Base-by-base conservation (phyloP, 2,329 filamentous ascomycete genomes). In the Phialophora tarda region DNA sequence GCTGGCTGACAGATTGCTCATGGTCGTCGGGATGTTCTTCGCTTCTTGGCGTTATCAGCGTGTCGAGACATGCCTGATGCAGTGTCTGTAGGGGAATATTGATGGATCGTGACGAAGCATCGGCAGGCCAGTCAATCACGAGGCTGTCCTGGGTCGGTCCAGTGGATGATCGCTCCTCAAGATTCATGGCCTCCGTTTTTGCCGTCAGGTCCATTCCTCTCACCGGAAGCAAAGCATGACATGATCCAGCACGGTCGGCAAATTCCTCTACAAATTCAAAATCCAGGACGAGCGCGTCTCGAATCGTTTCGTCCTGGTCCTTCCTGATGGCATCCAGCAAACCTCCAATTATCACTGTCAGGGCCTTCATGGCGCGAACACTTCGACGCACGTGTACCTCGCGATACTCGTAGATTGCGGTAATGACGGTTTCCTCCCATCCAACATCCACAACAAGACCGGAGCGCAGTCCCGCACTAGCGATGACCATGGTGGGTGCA, bases 401-500 rank as follows among this genome's bases (percentile, higher is more conserved):
- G 62, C 91, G 89, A 76, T 93, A 97, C 78, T 99, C 95, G 75
- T 93, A 98, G 6, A 98, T 84, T 5, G 89, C 91, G 0, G 92
- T 96, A 24, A 96, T 86, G 0, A 89, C 85, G 0, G 93, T 96
- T 78, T 98, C 95, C 50, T 88, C 85, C 95, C 95, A 99, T 51
- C 94, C 95, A 67, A 99, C 84, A 74, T 99, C 93, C 44, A 99
- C 83, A 0, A 98, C 87, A 50, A 99, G 78, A 0, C 90, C 92
- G n/a, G 91, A 92, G 14, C 95, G 88, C 48, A 96, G 81, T 0
- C 95, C 95, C 5, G 93, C 93, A 7, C 90, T 90, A 2, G 93
- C 86, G 6, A 90, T 83, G 1, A 88, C 83, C 78, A 95, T 89
- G 23, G 92, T 85, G 0, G 94, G 87, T 0, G 87, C 86, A 0